Evolutionary conservation across 2,329 filamentous ascomycete species (phyloP).

Genomic region (Leptographium lundbergii): DNA sequence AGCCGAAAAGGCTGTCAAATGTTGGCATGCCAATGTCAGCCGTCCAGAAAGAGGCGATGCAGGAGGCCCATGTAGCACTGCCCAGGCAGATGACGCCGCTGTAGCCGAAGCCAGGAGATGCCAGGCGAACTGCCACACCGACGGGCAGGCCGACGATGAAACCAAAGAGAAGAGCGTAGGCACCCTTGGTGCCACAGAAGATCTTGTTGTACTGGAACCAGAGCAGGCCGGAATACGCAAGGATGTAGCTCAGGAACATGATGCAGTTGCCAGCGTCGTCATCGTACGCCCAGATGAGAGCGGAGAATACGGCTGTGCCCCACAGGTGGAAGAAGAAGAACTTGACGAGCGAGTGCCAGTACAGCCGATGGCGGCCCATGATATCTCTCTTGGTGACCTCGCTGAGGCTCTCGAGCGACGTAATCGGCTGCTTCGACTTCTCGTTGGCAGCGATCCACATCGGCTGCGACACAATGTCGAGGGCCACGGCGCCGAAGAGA

Average conservation of each 20-base stretch:
- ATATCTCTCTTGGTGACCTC: constrained; percentile 30
- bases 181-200: constrained; percentile 33
- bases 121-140: constrained; percentile 29
- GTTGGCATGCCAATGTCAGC: constrained; percentile 33
- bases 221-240: constrained; percentile 30
- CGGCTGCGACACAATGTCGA: constrained; percentile 41
- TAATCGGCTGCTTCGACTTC: constrained; percentile 25
- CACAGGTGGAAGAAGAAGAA: constrained; percentile 39
- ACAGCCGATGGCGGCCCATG: constrained; percentile 31
- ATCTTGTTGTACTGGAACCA: constrained; percentile 42
- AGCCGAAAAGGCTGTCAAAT: neutral
- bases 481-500: constrained; percentile 40
- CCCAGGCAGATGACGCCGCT: constrained; percentile 34
- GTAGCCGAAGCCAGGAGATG: constrained; percentile 27
- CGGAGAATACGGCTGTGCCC: constrained; percentile 32
- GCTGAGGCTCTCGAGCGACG: constrained; percentile 27
- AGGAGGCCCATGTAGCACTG: constrained; percentile 36
- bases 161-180: constrained; percentile 32
- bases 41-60: constrained; percentile 28
- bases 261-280: constrained; percentile 22
- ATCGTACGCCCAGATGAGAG: constrained; percentile 40
- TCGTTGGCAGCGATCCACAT: constrained; percentile 31
- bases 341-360: constrained; percentile 34
- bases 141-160: constrained; percentile 30
- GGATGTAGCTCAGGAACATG: constrained; percentile 28